These are phyloP conservation scores for Erysimum cheiranthoides DNA, from an alignment of 345 rosid species.

Conservation along the genomic window DNA sequence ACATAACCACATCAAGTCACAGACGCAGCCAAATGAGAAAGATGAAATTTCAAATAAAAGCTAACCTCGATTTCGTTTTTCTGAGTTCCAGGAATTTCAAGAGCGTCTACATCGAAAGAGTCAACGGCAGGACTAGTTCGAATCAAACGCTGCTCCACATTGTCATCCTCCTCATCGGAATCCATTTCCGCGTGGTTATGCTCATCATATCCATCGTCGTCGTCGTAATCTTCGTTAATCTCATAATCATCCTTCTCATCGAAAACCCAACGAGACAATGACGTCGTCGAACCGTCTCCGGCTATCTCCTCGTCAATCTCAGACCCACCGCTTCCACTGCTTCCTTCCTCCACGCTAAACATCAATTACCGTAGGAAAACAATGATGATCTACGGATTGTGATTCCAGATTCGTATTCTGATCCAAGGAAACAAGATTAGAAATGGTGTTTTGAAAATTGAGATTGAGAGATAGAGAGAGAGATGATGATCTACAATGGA, in stretches of 20 bases:
- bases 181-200: slow-evolving; percentile 50
- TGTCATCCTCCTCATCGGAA: slow-evolving; percentile 75
- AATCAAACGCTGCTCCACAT: slow-evolving; percentile 81
- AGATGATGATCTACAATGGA: slow-evolving; percentile 33
- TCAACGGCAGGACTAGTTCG: slow-evolving; percentile 94
- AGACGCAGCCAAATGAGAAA: background rate
- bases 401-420: slow-evolving; percentile 42
- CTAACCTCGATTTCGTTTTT: slow-evolving; percentile 78
- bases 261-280: slow-evolving; percentile 90
- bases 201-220: slow-evolving; percentile 40
- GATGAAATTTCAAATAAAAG: background rate
- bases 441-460: slow-evolving; percentile 13
- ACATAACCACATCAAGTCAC: background rate
- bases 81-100: slow-evolving; percentile 84
- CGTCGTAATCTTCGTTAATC: slow-evolving; percentile 44
- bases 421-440: slow-evolving; percentile 19
- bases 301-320: slow-evolving; percentile 56
- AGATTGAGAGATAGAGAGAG: slow-evolving; percentile 28
- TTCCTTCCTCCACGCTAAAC: slow-evolving; percentile 53
- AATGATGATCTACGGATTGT: slow-evolving; percentile 8
- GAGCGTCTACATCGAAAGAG: slow-evolving; percentile 95
- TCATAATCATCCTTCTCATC: slow-evolving; percentile 79
- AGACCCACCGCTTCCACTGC: slow-evolving; percentile 46
- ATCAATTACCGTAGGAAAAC: slow-evolving; percentile 26
- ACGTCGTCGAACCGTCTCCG: slow-evolving; percentile 65